Evolutionary conservation across 345 rosid species (phyloP), one percentile per base, ranked within the genome.

Genomic region (Rhodomyrtus tomentosa): DNA sequence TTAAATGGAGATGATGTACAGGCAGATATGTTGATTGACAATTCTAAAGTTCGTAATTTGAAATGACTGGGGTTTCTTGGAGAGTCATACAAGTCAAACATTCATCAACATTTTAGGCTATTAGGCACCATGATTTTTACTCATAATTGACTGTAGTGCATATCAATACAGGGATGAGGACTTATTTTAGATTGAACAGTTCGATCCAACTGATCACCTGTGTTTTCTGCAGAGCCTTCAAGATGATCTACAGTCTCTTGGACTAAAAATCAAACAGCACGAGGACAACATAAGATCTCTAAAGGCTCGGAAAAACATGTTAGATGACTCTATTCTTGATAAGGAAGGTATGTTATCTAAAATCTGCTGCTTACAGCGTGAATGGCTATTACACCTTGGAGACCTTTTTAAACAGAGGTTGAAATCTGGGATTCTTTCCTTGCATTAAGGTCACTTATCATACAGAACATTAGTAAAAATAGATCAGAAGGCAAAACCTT

Each of bases 221-320:
- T 50, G 74, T 83, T 83, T 53, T 83, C 2, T 84, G 85, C 89
- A 94, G 90, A 94, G 88, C 88, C 95, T 94, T 89, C 88, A 94
- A 88, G 93, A 95, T 87, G 96, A 93, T 80, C 90, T 93, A 59
- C 91, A 89, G 38, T 38, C 49, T 4, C 83, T 94, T 53, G 95
- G 96, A 84, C 81, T 81, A 87, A 92, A 91, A 87, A 89, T 95
- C 89, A 94, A 93, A 87, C 94, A 87, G 82, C 96, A 92, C 20
- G 98, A 95, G 73, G 91, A 91, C 59, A 89, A 90, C 82, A 36
- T 92, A 22, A 90, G 81, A 21, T 85, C 89, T 83, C 84, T 92
- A 88, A 91, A 89, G 84, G 51, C 86, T 55, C 90, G 91, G 90
- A 91, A 90, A 83, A 86, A 68, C 89, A 94, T 91, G 82, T 49